These are phyloP conservation scores for Collybia nuda DNA, from an alignment of 768 basidiomycete genomes.

Conservation along the genomic window DNA sequence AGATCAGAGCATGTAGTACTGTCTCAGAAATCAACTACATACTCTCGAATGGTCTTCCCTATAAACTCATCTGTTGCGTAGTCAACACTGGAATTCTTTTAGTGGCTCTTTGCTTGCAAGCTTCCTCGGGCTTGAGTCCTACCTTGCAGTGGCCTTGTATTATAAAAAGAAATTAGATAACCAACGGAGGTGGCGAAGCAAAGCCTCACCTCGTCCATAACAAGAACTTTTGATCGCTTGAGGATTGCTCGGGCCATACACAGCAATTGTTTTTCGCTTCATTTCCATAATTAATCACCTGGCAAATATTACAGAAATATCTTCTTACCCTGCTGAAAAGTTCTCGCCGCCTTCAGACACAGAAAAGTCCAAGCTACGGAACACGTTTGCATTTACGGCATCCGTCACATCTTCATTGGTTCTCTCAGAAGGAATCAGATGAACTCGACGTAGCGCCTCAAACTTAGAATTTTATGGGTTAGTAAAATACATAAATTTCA, in stretches of 20 bases:
- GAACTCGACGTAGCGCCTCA: conserved; percentile 78
- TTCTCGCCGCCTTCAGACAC: conserved; percentile 89
- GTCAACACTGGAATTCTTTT: conserved; percentile 54
- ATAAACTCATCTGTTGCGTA: conserved; percentile 90
- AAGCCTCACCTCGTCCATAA: conserved; percentile 72
- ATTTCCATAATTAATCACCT: not conserved
- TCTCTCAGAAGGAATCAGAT: conserved; percentile 66
- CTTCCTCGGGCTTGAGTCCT: not conserved
- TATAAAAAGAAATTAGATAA: conserved; percentile 1
- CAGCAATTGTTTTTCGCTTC: conserved; percentile 73
- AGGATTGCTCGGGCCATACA: conserved; percentile 86
- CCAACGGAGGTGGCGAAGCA: not conserved
- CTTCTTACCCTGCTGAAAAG: conserved; percentile 74
- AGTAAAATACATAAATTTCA: not conserved
- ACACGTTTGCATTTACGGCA: conserved; percentile 69
- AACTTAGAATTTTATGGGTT: conserved; percentile 41
- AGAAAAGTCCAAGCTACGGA: conserved; percentile 69
- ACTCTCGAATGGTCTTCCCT: conserved; percentile 79
- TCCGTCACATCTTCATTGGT: conserved; percentile 42
- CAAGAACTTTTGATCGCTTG: conserved; percentile 67
- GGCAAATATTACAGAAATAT: not conserved
- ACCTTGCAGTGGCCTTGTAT: conserved; percentile 68
- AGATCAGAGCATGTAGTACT: not conserved
- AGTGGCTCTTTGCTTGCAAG: not conserved
- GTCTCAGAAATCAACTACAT: conserved; percentile 16